phyloP scores from a whole-genome alignment of 1,284 basidiomycete genomes.

The Gymnopus androsaceus region DNA sequence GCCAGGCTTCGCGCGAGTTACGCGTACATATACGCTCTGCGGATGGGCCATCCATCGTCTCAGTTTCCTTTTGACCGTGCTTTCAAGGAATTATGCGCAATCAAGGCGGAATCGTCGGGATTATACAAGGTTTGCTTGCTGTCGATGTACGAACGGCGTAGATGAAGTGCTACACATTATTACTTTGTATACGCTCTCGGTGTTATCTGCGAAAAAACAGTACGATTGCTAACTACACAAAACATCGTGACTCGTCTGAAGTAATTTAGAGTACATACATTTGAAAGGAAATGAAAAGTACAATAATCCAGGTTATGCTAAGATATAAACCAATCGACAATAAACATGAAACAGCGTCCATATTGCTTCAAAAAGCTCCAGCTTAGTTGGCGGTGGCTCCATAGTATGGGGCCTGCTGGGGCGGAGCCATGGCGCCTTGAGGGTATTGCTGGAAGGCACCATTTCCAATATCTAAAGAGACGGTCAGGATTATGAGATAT shows the following conservation, averaged over 20 bases:
- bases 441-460: slow-evolving; percentile 53
- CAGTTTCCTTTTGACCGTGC: slow-evolving; percentile 12
- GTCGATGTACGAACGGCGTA: slow-evolving; percentile 4
- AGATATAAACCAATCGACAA: background rate
- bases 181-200: no score
- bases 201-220: no score
- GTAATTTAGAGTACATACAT: no score
- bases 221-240: no score
- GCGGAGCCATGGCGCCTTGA: slow-evolving; percentile 29
- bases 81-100: slow-evolving; percentile 11
- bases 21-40: slow-evolving; percentile 10
- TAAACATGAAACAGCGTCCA: background rate
- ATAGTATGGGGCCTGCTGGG: slow-evolving; percentile 38
- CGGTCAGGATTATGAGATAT: background rate
- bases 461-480: slow-evolving; percentile 50
- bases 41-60: background rate
- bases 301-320: no score
- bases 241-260: no score
- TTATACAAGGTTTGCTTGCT: background rate
- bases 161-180: background rate
- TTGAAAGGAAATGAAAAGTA: no score
- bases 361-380: background rate
- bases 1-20: slow-evolving; percentile 12
- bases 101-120: slow-evolving; percentile 6
- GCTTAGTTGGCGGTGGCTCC: slow-evolving; percentile 36